phyloP scores from a whole-genome alignment of 2,329 filamentous ascomycete species.

The Atkinsonella texensis region DNA sequence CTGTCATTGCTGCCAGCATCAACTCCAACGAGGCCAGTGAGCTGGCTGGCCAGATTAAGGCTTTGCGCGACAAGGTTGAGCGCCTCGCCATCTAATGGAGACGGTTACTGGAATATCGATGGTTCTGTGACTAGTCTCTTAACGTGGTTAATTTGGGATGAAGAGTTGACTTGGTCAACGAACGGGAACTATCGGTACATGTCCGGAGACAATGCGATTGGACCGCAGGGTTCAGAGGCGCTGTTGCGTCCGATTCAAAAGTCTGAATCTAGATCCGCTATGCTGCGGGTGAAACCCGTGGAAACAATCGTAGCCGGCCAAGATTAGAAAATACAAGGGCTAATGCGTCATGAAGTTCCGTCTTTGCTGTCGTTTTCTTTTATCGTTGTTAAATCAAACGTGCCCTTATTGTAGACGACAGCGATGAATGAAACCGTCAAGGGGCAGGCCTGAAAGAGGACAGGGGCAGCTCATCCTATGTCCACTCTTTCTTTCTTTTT shows the following conservation, averaged over 20 bases:
- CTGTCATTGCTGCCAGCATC: slow-evolving; percentile 80
- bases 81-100: slow-evolving; percentile 71
- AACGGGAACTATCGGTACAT: not conserved
- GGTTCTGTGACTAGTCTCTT: not conserved
- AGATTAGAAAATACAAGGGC: not conserved
- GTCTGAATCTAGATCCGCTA: not conserved
- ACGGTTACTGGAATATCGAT: not conserved
- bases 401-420: no score
- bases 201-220: not conserved
- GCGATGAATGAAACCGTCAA: no score
- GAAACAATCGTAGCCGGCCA: not conserved
- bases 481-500: no score
- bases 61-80: slow-evolving; percentile 91
- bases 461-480: no score
- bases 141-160: not conserved
- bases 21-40: slow-evolving; percentile 88
- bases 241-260: not conserved
- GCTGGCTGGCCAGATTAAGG: slow-evolving; percentile 74
- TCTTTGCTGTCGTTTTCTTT: not conserved
- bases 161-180: not conserved
- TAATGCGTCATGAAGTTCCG: not conserved
- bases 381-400: not conserved
- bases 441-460: no score
- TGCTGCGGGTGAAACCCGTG: not conserved
- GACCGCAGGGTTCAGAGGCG: not conserved